Evolutionary conservation across 2,329 filamentous ascomycete species (phyloP), one percentile per base, ranked within the genome.

Genomic region (Eurotiales sp.): DNA sequence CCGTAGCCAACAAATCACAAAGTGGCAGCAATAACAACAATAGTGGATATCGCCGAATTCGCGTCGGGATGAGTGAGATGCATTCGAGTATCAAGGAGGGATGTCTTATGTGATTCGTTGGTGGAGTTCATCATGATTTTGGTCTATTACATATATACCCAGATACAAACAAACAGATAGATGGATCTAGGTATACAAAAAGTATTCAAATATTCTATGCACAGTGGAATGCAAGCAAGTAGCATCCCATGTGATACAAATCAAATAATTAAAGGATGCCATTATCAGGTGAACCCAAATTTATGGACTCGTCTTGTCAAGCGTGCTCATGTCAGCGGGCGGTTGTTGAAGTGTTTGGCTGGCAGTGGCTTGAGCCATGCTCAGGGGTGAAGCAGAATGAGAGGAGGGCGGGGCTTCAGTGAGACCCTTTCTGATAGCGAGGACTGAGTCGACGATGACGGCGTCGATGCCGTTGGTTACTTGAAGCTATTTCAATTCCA

Each of bases 401-500:
- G 48, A 48, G 17, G 42, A 48, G 17, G 42, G 46, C 37, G 42
- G 42, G 17, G 34, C 61, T 51, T 73, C 72, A 1, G 88, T 93
- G 55, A 99, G 78, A 1, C 90, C 92, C 70, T 96, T 90, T 42
- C 92, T 84, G 59, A 99, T 96, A 36, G 89, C 89, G 25, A 97
- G 80, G 3, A 99, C 92, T 56, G 84, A 93, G 67, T 99, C 93
- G 12, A 97, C 93, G 64, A 99, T 99, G 49, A 99, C 92, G 1
- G 93, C 93, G 66, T 99, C 93, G 55, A 99, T 96, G 43, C 93
- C 92, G 71, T 96, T 89, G 50, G 89, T 88, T 8, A 95, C 89
- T 84, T 99, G 93, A 56, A 86, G 75, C 85, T 91, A 65, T 58
- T 23, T 34, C 5, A n/a, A n/a, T 11, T 59, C 46, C n/a, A 19